Percentiles rank a stretch among this genome's conserved stretches.
Conservation (phyloP, 495 filamentous ascomycete species). For the Schizothecium vesticola region DNA sequence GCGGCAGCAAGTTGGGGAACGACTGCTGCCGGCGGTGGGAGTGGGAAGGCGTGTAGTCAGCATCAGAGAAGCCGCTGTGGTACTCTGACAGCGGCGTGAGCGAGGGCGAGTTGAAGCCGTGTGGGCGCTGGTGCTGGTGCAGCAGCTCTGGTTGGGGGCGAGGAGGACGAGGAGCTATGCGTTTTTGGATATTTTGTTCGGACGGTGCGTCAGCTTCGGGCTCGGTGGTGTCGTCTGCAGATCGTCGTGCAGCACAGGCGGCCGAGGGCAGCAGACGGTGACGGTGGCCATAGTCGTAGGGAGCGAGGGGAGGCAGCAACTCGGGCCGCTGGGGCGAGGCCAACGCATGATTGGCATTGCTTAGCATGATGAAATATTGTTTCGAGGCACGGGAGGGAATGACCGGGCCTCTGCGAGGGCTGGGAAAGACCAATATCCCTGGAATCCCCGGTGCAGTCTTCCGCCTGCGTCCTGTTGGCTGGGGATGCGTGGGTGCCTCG, state of each 20-base stretch:
- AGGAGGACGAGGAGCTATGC: conserved; percentile 12
- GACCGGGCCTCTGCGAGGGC: not conserved
- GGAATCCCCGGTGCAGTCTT: conserved; percentile 3
- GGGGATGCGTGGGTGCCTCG: not conserved
- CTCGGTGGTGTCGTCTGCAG: conserved; percentile 14
- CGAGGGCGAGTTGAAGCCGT: conserved; percentile 16
- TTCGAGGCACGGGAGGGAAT: conserved; percentile 24
- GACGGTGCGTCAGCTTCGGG: conserved; percentile 22
- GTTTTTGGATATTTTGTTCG: conserved; percentile 19
- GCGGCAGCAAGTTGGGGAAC: conserved; percentile 33
- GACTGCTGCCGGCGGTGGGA: conserved; percentile 42
- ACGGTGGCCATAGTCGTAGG: not conserved
- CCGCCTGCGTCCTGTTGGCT: not conserved
- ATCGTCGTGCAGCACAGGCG: conserved; percentile 16
- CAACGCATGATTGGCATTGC: conserved; percentile 23
- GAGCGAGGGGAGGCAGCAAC: conserved; percentile 8
- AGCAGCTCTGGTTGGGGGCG: not conserved
- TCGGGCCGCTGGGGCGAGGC: conserved; percentile 18
- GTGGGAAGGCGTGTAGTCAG: conserved; percentile 18
- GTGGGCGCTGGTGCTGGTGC: not conserved
- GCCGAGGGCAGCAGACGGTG: not conserved
- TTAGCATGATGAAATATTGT: conserved; percentile 45
- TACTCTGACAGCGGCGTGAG: conserved; percentile 30
- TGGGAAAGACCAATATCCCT: conserved; percentile 14
- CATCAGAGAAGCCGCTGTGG: conserved; percentile 33